These are phyloP conservation scores for Gastrolobium villosum DNA, from an alignment of 306 rosid species.

Conservation along the genomic window DNA sequence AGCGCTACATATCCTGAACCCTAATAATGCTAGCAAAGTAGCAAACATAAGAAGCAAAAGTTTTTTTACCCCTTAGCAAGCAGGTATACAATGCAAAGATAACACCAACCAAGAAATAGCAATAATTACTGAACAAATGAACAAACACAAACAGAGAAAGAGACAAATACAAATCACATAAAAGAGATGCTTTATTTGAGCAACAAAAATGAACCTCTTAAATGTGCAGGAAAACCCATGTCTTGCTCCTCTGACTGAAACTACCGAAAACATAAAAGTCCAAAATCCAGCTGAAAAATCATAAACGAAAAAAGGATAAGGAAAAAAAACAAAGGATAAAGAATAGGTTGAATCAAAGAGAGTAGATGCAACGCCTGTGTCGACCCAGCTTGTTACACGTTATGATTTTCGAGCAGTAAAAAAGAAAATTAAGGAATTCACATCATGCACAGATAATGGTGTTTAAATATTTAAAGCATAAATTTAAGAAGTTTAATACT, in stretches of 20 bases:
- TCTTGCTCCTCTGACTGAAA: conserved; percentile 47
- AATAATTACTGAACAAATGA: conserved; percentile 23
- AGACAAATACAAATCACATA: conserved; percentile 23
- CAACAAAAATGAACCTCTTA: conserved; percentile 43
- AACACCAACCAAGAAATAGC: neutral
- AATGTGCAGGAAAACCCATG: conserved; percentile 39
- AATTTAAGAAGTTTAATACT: no score
- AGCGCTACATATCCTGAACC: neutral
- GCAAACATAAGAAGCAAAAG: conserved; percentile 19
- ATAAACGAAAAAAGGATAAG: conserved; percentile 7
- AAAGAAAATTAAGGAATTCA: no score
- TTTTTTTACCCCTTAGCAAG: neutral
- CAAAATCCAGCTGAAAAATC: conserved; percentile 45
- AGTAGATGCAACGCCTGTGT: neutral
- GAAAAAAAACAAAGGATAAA: neutral
- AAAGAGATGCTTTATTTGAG: conserved; percentile 1
- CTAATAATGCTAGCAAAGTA: neutral
- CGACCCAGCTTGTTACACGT: no score
- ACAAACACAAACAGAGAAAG: neutral
- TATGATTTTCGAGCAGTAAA: no score
- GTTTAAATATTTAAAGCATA: no score
- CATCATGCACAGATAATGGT: no score
- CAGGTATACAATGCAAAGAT: conserved; percentile 16
- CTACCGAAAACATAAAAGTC: conserved; percentile 51
- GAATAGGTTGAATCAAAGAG: conserved; percentile 7